These are phyloP conservation scores for Leishmania braziliensis DNA, from an alignment of 208 protist species.

Conservation along the genomic window DNA sequence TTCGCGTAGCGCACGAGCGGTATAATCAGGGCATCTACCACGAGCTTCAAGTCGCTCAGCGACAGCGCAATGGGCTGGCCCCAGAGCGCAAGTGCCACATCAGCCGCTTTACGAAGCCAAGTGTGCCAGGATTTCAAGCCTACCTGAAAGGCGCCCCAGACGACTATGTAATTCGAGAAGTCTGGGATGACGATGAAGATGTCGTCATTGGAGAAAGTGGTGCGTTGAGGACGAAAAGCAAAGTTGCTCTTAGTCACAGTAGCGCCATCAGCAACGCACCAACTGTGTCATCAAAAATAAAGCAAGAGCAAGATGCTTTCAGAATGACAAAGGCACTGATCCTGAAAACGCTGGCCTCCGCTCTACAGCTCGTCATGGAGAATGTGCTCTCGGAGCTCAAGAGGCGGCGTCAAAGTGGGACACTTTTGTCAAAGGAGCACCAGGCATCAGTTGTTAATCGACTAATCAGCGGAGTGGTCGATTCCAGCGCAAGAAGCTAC, in stretches of 20 bases:
- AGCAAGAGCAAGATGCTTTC: conserved; percentile 42
- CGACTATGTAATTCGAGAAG: conserved; percentile 77
- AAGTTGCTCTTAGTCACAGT: conserved; percentile 12
- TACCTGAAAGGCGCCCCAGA: conserved; percentile 71
- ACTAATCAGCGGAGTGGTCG: conserved; percentile 63
- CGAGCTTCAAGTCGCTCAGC: conserved; percentile 79
- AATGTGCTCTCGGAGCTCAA: conserved; percentile 53
- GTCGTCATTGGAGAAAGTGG: neutral
- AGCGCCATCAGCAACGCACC: neutral
- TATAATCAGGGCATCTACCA: conserved; percentile 84
- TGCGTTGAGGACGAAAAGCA: neutral
- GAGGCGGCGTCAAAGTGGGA: conserved; percentile 54
- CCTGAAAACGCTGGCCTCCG: conserved; percentile 47
- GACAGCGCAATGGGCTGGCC: conserved; percentile 62
- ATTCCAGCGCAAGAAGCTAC: conserved; percentile 69
- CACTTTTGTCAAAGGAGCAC: conserved; percentile 56
- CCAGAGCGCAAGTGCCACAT: conserved; percentile 77
- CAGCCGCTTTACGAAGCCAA: conserved; percentile 80
- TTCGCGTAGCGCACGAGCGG: conserved; percentile 79
- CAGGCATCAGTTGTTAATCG: conserved; percentile 54
- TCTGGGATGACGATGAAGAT: conserved; percentile 49
- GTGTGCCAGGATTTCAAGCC: conserved; percentile 76
- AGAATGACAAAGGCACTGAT: conserved; percentile 42
- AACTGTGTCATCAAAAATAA: conserved; percentile 35
- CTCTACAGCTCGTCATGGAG: conserved; percentile 55